Base-by-base conservation (phyloP, 2,329 filamentous ascomycete species). In the Aspergillus sergii region DNA sequence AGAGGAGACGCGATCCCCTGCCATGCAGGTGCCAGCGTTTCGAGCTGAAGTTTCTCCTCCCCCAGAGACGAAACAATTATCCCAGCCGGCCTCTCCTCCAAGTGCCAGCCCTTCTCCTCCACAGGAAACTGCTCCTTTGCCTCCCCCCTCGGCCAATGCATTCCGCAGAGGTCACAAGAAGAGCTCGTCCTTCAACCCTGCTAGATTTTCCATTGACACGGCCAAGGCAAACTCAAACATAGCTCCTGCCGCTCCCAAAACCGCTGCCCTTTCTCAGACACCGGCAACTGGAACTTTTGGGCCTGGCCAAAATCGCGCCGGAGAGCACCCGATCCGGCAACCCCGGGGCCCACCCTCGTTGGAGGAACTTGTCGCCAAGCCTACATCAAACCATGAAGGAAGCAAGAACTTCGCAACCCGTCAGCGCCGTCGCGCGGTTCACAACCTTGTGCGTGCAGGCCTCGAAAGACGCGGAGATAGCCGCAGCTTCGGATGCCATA, bases 331-430 rank as follows among this genome's bases (percentile, higher is more conserved):
- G 10, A 82, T 92, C 58, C 93, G 95, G 63, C 95, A 99, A 80
- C 95, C 95, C 58, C 92, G 93, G 67, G 94, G 94, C 6, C 95
- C 95, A 28, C 95, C 95, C 16, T 89, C 92, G 16, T 85, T 98
- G 57, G 95, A 99, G 69, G 95, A 99, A 81, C 88, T 99, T 64
- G 88, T 90, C 73, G 86, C 90, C 23, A 95, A 94, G 80, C 95
- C 95, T 1, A 98, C 94, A 10, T 89, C 92, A 69, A 97, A 93
- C 81, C 88, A 94, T 67, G 94, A 98, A 78, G 95, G 94, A 28
- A 97, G 94, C 88, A 83, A 97, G 87, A 99, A 99, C 83, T 99
- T 99, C 80, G 91, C 91, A 12, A 89, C 93, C 61, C 93, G 95
- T 65, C 94, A 96, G 73, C 93, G 95, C 64, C 93, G 94, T 68